Percentiles rank a stretch among this genome's conserved stretches.
Evolutionary conservation across 192 early-diverging fungal genomes (phyloP).

Genomic region (Chytriomyces sp.): DNA sequence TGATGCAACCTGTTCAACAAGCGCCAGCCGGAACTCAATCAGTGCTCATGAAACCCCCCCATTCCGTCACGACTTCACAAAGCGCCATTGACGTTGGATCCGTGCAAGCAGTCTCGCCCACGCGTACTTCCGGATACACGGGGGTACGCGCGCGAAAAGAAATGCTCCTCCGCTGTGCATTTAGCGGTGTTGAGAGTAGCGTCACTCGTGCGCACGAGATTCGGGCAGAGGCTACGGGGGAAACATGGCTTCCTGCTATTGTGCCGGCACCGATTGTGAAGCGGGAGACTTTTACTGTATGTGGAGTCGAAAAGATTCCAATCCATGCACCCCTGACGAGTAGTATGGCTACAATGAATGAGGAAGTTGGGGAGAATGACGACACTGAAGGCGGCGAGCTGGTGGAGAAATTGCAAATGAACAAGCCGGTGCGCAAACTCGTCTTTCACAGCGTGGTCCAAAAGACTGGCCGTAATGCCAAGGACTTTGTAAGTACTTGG

Average conservation of each 20-base stretch:
- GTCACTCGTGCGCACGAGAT: background rate
- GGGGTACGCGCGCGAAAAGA: background rate
- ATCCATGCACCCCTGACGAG: background rate
- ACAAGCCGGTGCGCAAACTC: constrained; percentile 52
- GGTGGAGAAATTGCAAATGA: constrained; percentile 33
- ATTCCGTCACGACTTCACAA: too few relatives aligned
- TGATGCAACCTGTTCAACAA: too few relatives aligned
- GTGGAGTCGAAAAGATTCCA: background rate
- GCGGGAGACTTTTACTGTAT: background rate
- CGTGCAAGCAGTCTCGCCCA: too few relatives aligned
- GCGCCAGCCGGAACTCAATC: background rate
- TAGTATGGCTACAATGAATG: constrained; percentile 13
- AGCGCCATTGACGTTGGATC: too few relatives aligned
- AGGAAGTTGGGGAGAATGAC: constrained; percentile 2
- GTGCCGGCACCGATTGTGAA: background rate
- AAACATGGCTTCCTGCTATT: background rate
- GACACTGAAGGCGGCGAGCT: constrained; percentile 10
- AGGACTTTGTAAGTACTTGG: constrained; percentile 31
- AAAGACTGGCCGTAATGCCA: background rate
- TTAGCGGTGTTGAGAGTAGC: background rate
- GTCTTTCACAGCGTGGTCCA: constrained; percentile 42
- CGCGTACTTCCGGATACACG: background rate
- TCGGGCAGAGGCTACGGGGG: constrained; percentile 9
- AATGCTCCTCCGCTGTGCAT: background rate
- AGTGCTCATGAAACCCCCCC: background rate